Evolutionary conservation across 495 filamentous ascomycete genomes (phyloP).

Genomic region (Neurospora sp.): DNA sequence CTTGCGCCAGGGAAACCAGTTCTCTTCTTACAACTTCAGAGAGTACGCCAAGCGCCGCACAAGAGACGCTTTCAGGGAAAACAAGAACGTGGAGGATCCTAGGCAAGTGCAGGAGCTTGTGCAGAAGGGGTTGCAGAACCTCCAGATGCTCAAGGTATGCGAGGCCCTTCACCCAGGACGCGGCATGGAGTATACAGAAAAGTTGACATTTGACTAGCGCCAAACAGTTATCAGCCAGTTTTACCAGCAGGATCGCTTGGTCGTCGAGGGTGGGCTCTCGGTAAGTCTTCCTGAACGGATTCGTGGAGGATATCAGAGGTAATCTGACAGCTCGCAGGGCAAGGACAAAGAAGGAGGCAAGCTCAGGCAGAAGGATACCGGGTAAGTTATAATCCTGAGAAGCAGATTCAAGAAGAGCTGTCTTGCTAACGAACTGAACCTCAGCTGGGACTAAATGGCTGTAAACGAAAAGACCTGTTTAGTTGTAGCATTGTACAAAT

Average conservation of each 20-base stretch:
- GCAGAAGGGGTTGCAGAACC: conserved; percentile 75
- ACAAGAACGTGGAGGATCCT: conserved; percentile 55
- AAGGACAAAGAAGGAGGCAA: conserved; percentile 60
- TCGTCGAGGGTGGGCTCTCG: conserved; percentile 75
- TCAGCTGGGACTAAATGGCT: background rate
- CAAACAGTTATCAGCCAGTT: conserved; percentile 94
- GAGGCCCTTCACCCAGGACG: background rate
- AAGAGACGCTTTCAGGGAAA: conserved; percentile 76
- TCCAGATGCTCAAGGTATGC: conserved; percentile 86
- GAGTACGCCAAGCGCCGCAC: conserved; percentile 91
- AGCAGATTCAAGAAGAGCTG: background rate
- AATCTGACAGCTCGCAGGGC: conserved; percentile 40
- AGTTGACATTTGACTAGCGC: conserved; percentile 45
- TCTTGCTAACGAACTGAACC: background rate
- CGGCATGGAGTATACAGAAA: background rate
- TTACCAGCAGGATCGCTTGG: conserved; percentile 82
- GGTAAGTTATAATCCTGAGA: conserved; percentile 9
- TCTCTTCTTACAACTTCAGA: conserved; percentile 91
- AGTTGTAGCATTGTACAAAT: background rate
- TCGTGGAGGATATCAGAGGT: background rate
- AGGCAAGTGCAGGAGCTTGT: conserved; percentile 77
- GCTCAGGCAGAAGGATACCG: conserved; percentile 24
- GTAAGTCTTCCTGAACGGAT: conserved; percentile 18
- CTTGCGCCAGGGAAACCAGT: conserved; percentile 75
- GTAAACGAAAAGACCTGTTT: background rate